Conservation (phyloP, 2,329 filamentous ascomycete genomes). For the Dothideomycetes sp. region DNA sequence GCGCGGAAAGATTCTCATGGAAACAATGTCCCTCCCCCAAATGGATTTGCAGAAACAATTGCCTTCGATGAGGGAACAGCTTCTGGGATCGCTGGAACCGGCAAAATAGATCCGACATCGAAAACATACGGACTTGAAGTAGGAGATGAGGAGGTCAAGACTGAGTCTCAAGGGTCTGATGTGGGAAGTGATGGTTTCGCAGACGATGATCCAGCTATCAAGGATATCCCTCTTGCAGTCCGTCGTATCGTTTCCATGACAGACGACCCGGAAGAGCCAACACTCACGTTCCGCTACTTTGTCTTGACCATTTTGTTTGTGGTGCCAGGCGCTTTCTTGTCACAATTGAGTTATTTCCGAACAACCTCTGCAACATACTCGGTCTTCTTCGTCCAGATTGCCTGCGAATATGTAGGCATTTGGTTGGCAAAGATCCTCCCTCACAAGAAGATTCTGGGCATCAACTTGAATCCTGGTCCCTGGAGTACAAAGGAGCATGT, state of each 20-base stretch:
- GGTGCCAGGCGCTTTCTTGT: constrained; percentile 48
- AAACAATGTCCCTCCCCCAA: background rate
- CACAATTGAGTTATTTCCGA: constrained; percentile 47
- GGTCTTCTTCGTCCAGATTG: constrained; percentile 54
- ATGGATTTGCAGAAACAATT: constrained; percentile 8
- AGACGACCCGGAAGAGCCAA: constrained; percentile 47
- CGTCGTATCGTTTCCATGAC: constrained; percentile 49
- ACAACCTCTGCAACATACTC: constrained; percentile 52
- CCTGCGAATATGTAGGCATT: constrained; percentile 46
- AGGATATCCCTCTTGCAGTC: constrained; percentile 46
- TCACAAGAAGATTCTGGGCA: constrained; percentile 38
- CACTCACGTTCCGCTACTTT: constrained; percentile 53
- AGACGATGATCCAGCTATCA: constrained; percentile 31
- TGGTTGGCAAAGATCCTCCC: constrained; percentile 46
- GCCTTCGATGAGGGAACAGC: constrained; percentile 7
- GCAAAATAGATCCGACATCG: constrained; percentile 8
- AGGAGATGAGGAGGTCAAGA: constrained; percentile 9
- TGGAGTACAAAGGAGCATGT: constrained; percentile 53
- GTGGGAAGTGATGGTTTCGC: constrained; percentile 22
- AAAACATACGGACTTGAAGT: constrained; percentile 11
- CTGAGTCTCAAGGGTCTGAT: background rate
- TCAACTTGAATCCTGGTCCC: constrained; percentile 48
- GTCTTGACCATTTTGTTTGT: constrained; percentile 47
- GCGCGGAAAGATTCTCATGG: constrained; percentile 3
- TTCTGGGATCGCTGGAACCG: constrained; percentile 5